Base-by-base conservation (phyloP, 345 rosid species). In the Lepidium africanum region DNA sequence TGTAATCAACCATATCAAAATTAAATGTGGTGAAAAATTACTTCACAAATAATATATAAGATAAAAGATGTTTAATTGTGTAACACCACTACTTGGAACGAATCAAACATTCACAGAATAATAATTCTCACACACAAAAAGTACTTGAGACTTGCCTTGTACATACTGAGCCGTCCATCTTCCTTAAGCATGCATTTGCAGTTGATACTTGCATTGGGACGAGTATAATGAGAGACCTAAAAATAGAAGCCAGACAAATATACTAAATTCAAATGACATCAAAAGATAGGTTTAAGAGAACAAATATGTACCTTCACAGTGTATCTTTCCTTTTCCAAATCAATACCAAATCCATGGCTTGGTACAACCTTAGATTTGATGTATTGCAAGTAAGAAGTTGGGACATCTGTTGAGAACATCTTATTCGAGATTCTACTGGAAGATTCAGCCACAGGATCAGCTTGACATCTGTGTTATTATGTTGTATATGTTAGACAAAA, bases 171-270 rank as follows among this genome's bases (percentile, higher is more conserved):
- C 15, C 57, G 70, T 48, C 84, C 72, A 67, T 78, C 87, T 69
- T 76, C 84, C 14, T 40, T 69, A 6, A 75, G 15, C 1, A 41
- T 54, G 47, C 94, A 87, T 79, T 86, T 87, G 81, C 92, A 86
- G 11, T 73, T 62, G 42, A 90, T 61, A 6, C 67, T 78, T 63
- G 65, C 63, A 70, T 56, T 59, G 3, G 72, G 84, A 48, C 42
- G 43, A 41, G 23, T 37, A 32, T 32, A 14, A 63, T 77, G 80
- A 15, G 86, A 82, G 60, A 90, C 45, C 96, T 90, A 58, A 57
- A 47, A 16, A 46, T 52, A 37, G 54, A 14, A 59, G 23, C 30
- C 67, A 35, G 33, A 52, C 30, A 59, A 77, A 66, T 39, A 23
- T 40, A 69, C 11, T 10, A 57, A 5, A 41, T 45, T 45, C 53